phyloP scores from a whole-genome alignment of 2,329 filamentous ascomycete genomes.

The Periglandula ipomoeae region DNA sequence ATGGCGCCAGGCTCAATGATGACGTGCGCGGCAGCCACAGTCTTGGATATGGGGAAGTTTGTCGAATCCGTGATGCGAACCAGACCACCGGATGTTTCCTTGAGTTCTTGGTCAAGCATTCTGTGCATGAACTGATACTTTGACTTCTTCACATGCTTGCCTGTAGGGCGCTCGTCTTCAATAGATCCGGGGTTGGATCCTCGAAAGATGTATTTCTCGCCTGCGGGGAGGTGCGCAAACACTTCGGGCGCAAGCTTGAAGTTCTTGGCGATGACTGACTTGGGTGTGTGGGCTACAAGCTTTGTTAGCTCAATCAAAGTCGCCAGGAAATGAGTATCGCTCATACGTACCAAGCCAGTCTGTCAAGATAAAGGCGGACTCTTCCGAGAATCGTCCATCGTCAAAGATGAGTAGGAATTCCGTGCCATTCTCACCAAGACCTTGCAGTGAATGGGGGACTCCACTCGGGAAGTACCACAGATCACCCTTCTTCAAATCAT shows the following conservation, averaged over 20 bases:
- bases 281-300: constrained; percentile 55
- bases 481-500: constrained; percentile 67
- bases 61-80: constrained; percentile 68
- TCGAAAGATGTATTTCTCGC: constrained; percentile 71
- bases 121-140: constrained; percentile 61
- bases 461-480: constrained; percentile 76
- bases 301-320: not conserved
- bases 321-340: not conserved
- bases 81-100: constrained; percentile 57
- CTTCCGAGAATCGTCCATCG: constrained; percentile 43
- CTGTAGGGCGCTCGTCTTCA: constrained; percentile 52
- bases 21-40: constrained; percentile 63
- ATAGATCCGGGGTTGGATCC: constrained; percentile 56
- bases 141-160: constrained; percentile 55
- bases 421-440: constrained; percentile 52
- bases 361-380: constrained; percentile 63
- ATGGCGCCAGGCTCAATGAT: constrained; percentile 63
- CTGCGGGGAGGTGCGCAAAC: constrained; percentile 56
- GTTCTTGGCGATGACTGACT: constrained; percentile 64
- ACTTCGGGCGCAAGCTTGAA: constrained; percentile 64
- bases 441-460: constrained; percentile 69
- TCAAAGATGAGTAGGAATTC: constrained; percentile 42
- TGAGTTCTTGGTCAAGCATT: constrained; percentile 60
- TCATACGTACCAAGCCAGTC: constrained; percentile 55
- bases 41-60: constrained; percentile 66